Percentiles rank a stretch among this genome's conserved stretches.
These are phyloP conservation scores for Aureobasidium sp. DNA, from an alignment of 2,329 filamentous ascomycete species.

Conservation along the genomic window DNA sequence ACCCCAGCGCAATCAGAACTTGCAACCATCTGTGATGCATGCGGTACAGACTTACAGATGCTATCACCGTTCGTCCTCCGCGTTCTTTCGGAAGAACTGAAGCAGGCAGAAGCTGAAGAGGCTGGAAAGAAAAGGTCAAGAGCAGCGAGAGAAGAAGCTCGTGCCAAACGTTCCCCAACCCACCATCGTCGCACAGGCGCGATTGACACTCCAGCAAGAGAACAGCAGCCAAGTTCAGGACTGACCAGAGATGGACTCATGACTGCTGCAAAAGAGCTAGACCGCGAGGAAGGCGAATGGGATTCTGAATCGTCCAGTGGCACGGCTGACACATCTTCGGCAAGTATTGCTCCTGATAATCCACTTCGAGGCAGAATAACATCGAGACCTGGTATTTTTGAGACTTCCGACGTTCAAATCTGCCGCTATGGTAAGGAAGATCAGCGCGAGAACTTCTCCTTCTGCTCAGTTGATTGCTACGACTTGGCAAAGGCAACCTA, in stretches of 20 bases:
- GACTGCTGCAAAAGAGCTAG: not conserved
- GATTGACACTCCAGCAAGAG: not conserved
- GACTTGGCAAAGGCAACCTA: constrained; percentile 3
- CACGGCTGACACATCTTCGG: not conserved
- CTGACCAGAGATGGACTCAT: not conserved
- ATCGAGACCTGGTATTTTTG: not conserved
- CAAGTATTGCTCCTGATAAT: not conserved
- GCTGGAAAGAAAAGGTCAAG: not conserved
- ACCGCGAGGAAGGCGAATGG: not conserved
- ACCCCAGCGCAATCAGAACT: not conserved
- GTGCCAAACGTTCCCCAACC: not conserved
- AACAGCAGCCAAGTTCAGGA: not conserved
- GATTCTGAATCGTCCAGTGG: not conserved
- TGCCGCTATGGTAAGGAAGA: constrained; percentile 5
- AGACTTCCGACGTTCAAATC: constrained; percentile 6
- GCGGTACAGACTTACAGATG: not conserved
- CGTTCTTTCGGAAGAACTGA: not conserved
- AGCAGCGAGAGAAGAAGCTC: not conserved
- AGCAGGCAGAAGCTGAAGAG: not conserved
- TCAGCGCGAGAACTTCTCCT: constrained; percentile 4
- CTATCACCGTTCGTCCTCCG: not conserved
- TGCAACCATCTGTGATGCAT: not conserved
- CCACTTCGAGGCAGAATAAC: not conserved
- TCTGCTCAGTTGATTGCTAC: constrained; percentile 13
- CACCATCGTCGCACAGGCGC: not conserved